A percentile compares a stretch with the other conserved stretches of the same genome.
Conservation (phyloP, 331 rosid genomes). For the Saraca asoca region DNA sequence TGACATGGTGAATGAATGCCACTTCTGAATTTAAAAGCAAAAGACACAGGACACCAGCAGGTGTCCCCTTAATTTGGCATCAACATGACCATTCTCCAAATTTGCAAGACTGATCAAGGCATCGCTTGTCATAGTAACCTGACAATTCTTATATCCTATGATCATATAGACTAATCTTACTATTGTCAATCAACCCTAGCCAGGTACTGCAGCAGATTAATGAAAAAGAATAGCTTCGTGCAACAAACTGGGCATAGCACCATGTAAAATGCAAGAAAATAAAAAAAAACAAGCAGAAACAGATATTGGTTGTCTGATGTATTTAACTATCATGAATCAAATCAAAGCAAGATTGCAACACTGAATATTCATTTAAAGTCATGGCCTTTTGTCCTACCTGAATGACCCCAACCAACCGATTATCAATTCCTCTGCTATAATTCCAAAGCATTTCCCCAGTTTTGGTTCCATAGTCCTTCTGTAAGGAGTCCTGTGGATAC, state of each 20-base stretch:
- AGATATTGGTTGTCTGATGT: background rate
- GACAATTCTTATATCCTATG: constrained; percentile 25
- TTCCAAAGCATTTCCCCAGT: constrained; percentile 95
- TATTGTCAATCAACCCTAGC: constrained; percentile 17
- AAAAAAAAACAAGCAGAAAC: background rate
- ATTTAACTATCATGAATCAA: constrained; percentile 25
- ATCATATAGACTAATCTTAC: constrained; percentile 17
- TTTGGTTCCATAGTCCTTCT: constrained; percentile 77
- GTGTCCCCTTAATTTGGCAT: constrained; percentile 17
- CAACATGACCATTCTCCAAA: background rate
- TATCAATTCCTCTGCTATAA: constrained; percentile 84
- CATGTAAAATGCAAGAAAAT: constrained; percentile 17
- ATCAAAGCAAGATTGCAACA: constrained; percentile 28
- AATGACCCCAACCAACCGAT: constrained; percentile 74
- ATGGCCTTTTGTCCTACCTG: constrained; percentile 60
- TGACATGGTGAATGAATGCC: background rate
- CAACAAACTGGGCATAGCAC: constrained; percentile 10
- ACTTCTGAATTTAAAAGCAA: background rate
- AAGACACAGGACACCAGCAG: background rate
- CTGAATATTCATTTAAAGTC: constrained; percentile 25
- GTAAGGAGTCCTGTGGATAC: constrained; percentile 68
- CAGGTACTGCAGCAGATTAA: constrained; percentile 19
- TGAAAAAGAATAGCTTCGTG: constrained; percentile 3
- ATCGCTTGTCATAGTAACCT: constrained; percentile 15
- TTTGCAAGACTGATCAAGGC: constrained; percentile 2